These are phyloP conservation scores for Centaurea solstitialis DNA, from an alignment of 129 eudicot species.

Conservation along the genomic window DNA sequence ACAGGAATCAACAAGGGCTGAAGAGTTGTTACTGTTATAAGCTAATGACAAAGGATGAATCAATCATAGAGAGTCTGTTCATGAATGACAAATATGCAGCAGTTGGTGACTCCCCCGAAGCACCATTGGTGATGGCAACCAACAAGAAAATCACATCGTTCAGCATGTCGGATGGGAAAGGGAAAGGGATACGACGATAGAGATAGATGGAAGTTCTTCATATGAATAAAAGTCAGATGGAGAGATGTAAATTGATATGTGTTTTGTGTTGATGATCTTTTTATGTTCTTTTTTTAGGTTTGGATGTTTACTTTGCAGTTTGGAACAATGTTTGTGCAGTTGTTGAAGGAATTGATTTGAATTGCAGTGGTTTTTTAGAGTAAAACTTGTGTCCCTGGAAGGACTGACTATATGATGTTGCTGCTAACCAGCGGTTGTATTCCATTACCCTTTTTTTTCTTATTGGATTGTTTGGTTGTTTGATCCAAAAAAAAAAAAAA, in stretches of 20 bases:
- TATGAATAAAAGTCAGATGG: background rate
- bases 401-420: too few relatives aligned
- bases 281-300: background rate
- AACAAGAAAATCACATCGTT: constrained; percentile 81
- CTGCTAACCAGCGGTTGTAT: too few relatives aligned
- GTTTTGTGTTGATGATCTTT: background rate
- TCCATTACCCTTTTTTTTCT: too few relatives aligned
- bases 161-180: constrained; percentile 71
- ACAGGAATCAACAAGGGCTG: constrained; percentile 83
- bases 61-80: constrained; percentile 86
- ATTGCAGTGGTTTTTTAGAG: background rate
- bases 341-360: constrained; percentile 6
- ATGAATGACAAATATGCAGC: constrained; percentile 91
- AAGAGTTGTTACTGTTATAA: constrained; percentile 98
- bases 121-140: constrained; percentile 91
- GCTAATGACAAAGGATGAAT: constrained; percentile 81
- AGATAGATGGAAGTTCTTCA: background rate
- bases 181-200: constrained; percentile 24
- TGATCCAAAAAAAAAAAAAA: too few relatives aligned
- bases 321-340: constrained; percentile 19
- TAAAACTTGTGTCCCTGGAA: too few relatives aligned
- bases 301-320: constrained; percentile 7
- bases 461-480: too few relatives aligned
- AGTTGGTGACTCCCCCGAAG: constrained; percentile 75
- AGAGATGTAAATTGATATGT: constrained; percentile 18